Evolutionary conservation across 371 early-diverging fungal species (phyloP).

Genomic region (Mortierella sp.): DNA sequence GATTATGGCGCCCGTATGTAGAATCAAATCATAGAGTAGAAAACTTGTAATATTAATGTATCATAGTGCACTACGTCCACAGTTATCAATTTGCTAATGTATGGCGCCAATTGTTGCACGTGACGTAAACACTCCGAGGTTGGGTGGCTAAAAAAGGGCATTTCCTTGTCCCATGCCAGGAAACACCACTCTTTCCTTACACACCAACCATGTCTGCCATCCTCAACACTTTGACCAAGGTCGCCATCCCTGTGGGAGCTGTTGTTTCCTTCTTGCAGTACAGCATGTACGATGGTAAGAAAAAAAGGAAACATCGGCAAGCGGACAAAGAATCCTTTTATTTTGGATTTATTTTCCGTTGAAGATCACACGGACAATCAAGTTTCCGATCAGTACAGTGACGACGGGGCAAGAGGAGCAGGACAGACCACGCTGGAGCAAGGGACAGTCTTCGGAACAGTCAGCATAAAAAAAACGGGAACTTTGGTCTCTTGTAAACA

Average conservation of each 20-base stretch:
- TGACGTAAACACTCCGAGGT: constrained; percentile 9
- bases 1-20: constrained; percentile 64
- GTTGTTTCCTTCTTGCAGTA: constrained; percentile 79
- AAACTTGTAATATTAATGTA: constrained; percentile 5
- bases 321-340: background rate
- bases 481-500: background rate
- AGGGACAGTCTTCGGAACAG: background rate
- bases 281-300: constrained; percentile 94
- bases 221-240: constrained; percentile 74
- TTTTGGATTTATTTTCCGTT: background rate
- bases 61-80: too few relatives aligned
- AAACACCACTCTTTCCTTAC: constrained; percentile 8
- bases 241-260: constrained; percentile 77
- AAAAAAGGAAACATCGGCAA: background rate
- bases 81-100: background rate
- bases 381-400: background rate
- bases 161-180: background rate
- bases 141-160: background rate
- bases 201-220: constrained; percentile 49
- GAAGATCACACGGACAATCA: background rate
- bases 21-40: background rate
- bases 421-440: background rate
- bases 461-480: background rate
- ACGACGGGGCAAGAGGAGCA: background rate
- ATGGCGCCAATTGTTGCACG: constrained; percentile 4